phyloP scores from a whole-genome alignment of 805 yeast genomes.

The Kluyveromyces aestuarii region DNA sequence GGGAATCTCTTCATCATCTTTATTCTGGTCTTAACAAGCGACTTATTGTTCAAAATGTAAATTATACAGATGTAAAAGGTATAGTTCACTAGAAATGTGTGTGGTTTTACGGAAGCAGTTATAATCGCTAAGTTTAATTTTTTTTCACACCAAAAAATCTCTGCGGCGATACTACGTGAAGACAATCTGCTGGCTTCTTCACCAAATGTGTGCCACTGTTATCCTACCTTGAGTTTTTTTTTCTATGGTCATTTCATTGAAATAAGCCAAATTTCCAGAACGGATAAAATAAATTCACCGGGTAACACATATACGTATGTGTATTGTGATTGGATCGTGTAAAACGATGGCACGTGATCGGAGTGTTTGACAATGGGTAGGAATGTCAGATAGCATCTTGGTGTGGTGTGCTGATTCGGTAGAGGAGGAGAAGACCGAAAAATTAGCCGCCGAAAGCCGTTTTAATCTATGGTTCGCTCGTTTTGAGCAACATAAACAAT shows the following conservation, averaged over 20 bases:
- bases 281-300: background rate
- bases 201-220: too few relatives aligned
- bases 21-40: background rate
- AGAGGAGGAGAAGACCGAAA: background rate
- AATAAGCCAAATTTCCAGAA: too few relatives aligned
- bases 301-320: background rate
- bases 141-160: background rate
- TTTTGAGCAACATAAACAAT: too few relatives aligned
- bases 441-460: background rate
- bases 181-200: too few relatives aligned
- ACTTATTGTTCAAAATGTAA: background rate
- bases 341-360: too few relatives aligned
- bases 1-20: constrained; percentile 34
- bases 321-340: background rate
- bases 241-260: too few relatives aligned
- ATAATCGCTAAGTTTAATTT: too few relatives aligned
- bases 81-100: background rate
- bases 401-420: background rate
- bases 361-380: too few relatives aligned
- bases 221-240: too few relatives aligned
- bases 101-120: background rate
- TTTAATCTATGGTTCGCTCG: too few relatives aligned
- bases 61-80: too few relatives aligned
- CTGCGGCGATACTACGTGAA: background rate
- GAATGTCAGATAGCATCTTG: background rate